phyloP scores from a whole-genome alignment of 805 yeast species.

The Barnettozyma botsteinii region DNA sequence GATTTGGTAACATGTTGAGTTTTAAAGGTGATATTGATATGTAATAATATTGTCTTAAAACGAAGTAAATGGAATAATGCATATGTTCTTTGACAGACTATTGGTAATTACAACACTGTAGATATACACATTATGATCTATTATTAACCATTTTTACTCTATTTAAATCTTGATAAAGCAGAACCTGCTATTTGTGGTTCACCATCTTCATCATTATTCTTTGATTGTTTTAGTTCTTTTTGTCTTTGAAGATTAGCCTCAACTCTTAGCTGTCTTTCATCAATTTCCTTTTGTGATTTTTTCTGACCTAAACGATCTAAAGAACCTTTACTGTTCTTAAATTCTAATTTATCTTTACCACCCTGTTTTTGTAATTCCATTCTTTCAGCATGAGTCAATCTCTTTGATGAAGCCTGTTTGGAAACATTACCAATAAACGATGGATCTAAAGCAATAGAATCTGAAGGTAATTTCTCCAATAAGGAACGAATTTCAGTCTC shows the following conservation, averaged over 20 bases:
- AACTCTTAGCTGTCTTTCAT: constrained; percentile 73
- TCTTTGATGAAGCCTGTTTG: constrained; percentile 52
- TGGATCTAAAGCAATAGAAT: constrained; percentile 89
- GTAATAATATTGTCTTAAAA: constrained; percentile 18
- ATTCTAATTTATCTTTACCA: constrained; percentile 51
- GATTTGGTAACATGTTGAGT: constrained; percentile 56
- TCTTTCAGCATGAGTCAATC: constrained; percentile 59
- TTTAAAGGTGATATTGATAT: constrained; percentile 58
- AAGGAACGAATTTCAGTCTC: constrained; percentile 83
- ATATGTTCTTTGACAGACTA: too few relatives aligned
- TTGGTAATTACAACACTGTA: too few relatives aligned
- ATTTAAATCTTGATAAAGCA: constrained; percentile 35
- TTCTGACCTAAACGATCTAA: constrained; percentile 75
- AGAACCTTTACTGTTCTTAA: constrained; percentile 77
- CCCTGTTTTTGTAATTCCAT: constrained; percentile 25
- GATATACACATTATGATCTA: too few relatives aligned
- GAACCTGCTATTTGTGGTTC: constrained; percentile 37
- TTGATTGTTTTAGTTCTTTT: constrained; percentile 55
- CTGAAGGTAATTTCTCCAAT: constrained; percentile 85
- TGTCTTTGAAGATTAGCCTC: constrained; percentile 72
- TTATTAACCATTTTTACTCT: too few relatives aligned
- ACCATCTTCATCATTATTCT: constrained; percentile 49
- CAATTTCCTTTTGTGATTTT: constrained; percentile 78
- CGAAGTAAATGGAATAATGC: too few relatives aligned
- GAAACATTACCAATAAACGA: constrained; percentile 80